Conservation (phyloP, 192 early-diverging fungal genomes). For the Linderina pennispora region DNA sequence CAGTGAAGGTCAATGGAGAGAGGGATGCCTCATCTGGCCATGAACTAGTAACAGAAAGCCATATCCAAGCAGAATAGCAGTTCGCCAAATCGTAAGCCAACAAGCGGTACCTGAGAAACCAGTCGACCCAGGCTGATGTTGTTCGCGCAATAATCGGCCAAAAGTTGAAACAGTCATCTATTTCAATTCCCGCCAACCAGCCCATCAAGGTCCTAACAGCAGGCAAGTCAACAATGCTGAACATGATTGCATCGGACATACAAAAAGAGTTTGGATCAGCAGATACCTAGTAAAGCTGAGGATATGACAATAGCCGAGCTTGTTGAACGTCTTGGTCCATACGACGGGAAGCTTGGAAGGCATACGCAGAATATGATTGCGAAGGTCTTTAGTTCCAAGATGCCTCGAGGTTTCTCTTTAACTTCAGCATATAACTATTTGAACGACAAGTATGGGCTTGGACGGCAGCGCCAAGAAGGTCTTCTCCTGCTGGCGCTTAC, state of each 20-base stretch:
- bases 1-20: slow-evolving; percentile 41
- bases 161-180: background rate
- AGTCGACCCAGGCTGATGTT: slow-evolving; percentile 25
- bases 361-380: slow-evolving; percentile 66
- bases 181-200: background rate
- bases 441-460: slow-evolving; percentile 66
- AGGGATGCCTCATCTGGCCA: slow-evolving; percentile 52
- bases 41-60: no score
- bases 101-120: no score
- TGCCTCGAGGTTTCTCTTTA: slow-evolving; percentile 88
- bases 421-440: slow-evolving; percentile 66
- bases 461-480: slow-evolving; percentile 67
- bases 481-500: slow-evolving; percentile 72
- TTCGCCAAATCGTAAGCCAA: no score
- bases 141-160: background rate
- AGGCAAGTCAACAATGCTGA: slow-evolving; percentile 89
- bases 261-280: slow-evolving; percentile 84
- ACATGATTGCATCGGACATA: slow-evolving; percentile 92
- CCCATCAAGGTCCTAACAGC: slow-evolving; percentile 49
- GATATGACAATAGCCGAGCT: slow-evolving; percentile 82
- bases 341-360: slow-evolving; percentile 71
- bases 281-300: slow-evolving; percentile 86
- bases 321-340: slow-evolving; percentile 52
- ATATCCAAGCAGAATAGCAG: no score
- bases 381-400: slow-evolving; percentile 79